Percentiles rank a stretch among this genome's conserved stretches.
Conservation (phyloP, 2,329 filamentous ascomycete species). For the Aspergillus quadricinctus region DNA sequence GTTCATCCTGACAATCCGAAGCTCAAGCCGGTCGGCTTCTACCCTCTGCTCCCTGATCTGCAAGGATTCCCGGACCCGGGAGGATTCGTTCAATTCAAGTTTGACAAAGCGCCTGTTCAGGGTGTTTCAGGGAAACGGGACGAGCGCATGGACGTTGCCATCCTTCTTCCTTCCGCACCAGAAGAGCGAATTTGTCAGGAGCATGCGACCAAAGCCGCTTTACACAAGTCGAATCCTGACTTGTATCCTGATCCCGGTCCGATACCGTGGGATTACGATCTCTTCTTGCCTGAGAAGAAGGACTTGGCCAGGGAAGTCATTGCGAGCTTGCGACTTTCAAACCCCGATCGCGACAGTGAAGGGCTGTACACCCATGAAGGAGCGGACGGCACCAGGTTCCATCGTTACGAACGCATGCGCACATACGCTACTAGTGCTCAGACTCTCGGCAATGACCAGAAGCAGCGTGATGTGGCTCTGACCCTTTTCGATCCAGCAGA, state of each 20-base stretch:
- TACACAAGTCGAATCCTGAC: slow-evolving; percentile 48
- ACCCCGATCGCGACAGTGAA: slow-evolving; percentile 51
- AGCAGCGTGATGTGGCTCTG: slow-evolving; percentile 55
- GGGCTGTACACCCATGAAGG: slow-evolving; percentile 46
- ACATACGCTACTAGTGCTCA: slow-evolving; percentile 59
- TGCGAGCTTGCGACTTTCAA: slow-evolving; percentile 51
- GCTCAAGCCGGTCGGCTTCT: slow-evolving; percentile 55
- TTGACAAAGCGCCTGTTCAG: slow-evolving; percentile 55
- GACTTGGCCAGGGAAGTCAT: slow-evolving; percentile 49
- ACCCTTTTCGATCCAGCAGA: slow-evolving; percentile 52
- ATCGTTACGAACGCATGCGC: slow-evolving; percentile 54
- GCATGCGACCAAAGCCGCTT: slow-evolving; percentile 45
- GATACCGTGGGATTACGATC: slow-evolving; percentile 55
- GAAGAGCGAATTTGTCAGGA: slow-evolving; percentile 46
- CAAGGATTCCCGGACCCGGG: slow-evolving; percentile 57
- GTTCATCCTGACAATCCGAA: slow-evolving; percentile 56
- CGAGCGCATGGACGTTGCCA: slow-evolving; percentile 54
- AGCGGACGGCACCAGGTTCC: slow-evolving; percentile 42
- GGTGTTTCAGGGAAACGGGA: slow-evolving; percentile 49
- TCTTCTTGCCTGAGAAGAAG: slow-evolving; percentile 52
- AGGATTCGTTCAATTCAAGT: slow-evolving; percentile 58
- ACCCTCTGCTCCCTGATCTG: slow-evolving; percentile 58
- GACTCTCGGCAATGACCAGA: slow-evolving; percentile 47
- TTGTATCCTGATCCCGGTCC: slow-evolving; percentile 50
- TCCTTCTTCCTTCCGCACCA: slow-evolving; percentile 51